These are phyloP conservation scores for Calocybe indica DNA, from an alignment of 768 basidiomycete genomes.

Conservation along the genomic window DNA sequence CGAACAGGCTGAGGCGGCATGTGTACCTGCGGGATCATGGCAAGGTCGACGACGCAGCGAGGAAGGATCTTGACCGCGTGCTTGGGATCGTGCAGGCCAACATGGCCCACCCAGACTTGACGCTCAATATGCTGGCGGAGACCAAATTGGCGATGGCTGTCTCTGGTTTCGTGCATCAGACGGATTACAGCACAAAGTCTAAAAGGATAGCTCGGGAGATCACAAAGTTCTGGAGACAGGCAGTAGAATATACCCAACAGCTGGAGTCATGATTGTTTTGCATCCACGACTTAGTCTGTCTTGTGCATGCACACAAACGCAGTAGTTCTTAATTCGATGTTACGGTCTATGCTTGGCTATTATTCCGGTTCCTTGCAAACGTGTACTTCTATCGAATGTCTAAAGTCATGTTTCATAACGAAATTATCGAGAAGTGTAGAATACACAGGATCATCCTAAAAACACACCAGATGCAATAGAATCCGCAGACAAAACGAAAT, in stretches of 20 bases:
- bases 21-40: constrained; percentile 13
- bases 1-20: constrained; percentile 10
- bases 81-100: constrained; percentile 8
- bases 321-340: no score
- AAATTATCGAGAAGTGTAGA: no score
- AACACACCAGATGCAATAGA: no score
- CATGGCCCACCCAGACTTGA: constrained; percentile 10
- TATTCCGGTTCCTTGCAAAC: no score
- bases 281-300: no score
- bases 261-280: no score
- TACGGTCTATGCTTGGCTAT: no score
- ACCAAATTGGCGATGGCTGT: constrained; percentile 10
- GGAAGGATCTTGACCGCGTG: constrained; percentile 9
- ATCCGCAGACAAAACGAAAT: no score
- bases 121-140: constrained; percentile 11
- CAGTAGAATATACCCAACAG: not conserved
- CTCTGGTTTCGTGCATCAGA: constrained; percentile 7
- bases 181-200: not conserved
- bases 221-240: constrained; percentile 1
- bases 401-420: no score
- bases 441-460: no score
- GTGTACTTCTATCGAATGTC: no score
- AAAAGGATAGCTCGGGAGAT: not conserved
- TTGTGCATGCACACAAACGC: no score
- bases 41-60: constrained; percentile 11